A percentile compares a stretch with the other conserved stretches of the same genome.
These are phyloP conservation scores for Diaporthe helianthi DNA, from an alignment of 2,329 filamentous ascomycete genomes.

Conservation along the genomic window DNA sequence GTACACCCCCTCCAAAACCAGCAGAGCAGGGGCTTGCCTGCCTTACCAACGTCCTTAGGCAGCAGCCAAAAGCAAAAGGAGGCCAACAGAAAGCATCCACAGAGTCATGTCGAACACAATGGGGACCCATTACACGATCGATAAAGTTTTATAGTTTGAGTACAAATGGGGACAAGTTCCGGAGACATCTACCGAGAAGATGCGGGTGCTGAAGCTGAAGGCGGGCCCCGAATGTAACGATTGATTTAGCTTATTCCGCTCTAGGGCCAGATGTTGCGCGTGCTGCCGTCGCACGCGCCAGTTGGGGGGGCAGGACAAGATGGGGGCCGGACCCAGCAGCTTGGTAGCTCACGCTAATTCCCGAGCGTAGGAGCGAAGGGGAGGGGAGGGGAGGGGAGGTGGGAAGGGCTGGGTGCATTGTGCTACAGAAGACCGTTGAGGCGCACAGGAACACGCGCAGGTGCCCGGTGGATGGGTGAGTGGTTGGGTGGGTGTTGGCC, in stretches of 20 bases:
- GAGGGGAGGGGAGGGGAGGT: background rate
- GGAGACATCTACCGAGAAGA: slow-evolving; percentile 2
- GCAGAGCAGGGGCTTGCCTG: background rate
- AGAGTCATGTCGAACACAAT: background rate
- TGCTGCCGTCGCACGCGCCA: background rate
- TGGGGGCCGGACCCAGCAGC: slow-evolving; percentile 19
- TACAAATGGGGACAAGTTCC: background rate
- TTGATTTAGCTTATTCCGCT: background rate
- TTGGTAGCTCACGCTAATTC: slow-evolving; percentile 26
- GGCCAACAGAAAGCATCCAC: too few relatives aligned
- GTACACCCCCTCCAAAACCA: too few relatives aligned
- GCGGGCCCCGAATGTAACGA: background rate
- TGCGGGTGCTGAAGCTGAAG: background rate
- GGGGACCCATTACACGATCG: background rate
- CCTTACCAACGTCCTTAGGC: background rate
- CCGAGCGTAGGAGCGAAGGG: slow-evolving; percentile 13
- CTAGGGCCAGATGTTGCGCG: background rate
- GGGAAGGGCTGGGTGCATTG: slow-evolving; percentile 6
- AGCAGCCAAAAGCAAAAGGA: background rate
- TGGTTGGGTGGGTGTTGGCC: background rate
- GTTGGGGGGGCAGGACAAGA: background rate
- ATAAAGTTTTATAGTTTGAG: background rate
- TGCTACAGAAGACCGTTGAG: slow-evolving; percentile 29
- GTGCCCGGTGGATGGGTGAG: background rate
- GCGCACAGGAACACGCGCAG: background rate